Conservation (phyloP, 2,329 filamentous ascomycete genomes). For the Cercospora zeina region DNA sequence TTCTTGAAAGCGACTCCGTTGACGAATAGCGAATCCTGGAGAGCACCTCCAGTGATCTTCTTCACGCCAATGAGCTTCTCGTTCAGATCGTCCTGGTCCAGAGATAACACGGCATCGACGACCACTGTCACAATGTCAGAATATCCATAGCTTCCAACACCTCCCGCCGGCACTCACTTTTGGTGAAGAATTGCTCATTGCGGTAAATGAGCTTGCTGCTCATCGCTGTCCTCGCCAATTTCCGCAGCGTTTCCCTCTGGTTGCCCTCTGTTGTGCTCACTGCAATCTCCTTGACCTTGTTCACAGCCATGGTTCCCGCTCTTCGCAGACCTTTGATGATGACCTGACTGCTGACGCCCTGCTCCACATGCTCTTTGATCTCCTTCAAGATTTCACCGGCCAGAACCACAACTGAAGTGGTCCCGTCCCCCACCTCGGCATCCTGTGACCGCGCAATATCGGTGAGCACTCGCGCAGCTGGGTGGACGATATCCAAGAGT, state of each 20-base stretch:
- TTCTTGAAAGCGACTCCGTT: conserved; percentile 99
- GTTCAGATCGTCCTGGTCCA: conserved; percentile 96
- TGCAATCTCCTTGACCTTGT: conserved; percentile 98
- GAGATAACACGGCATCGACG: conserved; percentile 89
- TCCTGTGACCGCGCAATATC: conserved; percentile 99
- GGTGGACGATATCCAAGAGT: conserved; percentile 98
- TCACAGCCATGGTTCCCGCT: conserved; percentile 86
- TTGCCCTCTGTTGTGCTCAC: conserved; percentile 79
- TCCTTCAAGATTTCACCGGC: conserved; percentile 98
- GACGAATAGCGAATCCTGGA: conserved; percentile 94
- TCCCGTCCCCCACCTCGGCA: conserved; percentile 96
- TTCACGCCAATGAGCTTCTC: conserved; percentile 98
- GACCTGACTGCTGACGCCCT: conserved; percentile 93
- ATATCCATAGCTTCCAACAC: conserved; percentile 30
- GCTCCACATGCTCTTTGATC: conserved; percentile 91
- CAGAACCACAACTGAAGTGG: conserved; percentile 93
- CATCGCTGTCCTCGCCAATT: conserved; percentile 94
- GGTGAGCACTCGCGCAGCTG: conserved; percentile 92
- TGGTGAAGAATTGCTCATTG: conserved; percentile 95
- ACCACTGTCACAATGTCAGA: conserved; percentile 66
- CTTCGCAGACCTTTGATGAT: conserved; percentile 95
- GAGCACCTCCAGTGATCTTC: conserved; percentile 93
- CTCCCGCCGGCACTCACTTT: conserved; percentile 63
- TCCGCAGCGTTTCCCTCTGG: conserved; percentile 81
- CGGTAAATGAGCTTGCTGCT: conserved; percentile 99